A percentile compares a stretch with the other conserved stretches of the same genome.
These are phyloP conservation scores for Penicillium herquei DNA, from an alignment of 495 filamentous ascomycete genomes.

Conservation along the genomic window DNA sequence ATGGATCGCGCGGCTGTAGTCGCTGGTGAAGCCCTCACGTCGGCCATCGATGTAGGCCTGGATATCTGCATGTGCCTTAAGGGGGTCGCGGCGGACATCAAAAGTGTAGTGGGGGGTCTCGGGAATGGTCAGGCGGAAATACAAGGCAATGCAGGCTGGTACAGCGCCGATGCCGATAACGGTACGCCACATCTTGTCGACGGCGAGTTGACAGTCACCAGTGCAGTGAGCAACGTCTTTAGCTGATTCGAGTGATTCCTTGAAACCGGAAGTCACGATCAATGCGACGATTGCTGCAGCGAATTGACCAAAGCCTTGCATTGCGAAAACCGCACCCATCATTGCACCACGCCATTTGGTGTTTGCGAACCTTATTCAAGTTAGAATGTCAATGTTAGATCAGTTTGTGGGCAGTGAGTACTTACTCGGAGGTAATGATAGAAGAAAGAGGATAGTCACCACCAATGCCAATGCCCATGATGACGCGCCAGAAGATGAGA, in stretches of 20 bases:
- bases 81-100: slow-evolving; percentile 70
- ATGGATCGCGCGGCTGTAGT: slow-evolving; percentile 15
- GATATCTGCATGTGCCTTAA: slow-evolving; percentile 65
- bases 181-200: slow-evolving; percentile 84
- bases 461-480: slow-evolving; percentile 83
- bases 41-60: slow-evolving; percentile 60
- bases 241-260: slow-evolving; percentile 57
- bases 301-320: slow-evolving; percentile 80
- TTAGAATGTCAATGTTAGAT: background rate
- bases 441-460: slow-evolving; percentile 84
- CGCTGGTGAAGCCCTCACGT: slow-evolving; percentile 59
- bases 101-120: slow-evolving; percentile 83
- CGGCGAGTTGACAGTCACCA: slow-evolving; percentile 64
- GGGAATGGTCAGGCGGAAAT: slow-evolving; percentile 86
- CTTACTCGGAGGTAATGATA: slow-evolving; percentile 79
- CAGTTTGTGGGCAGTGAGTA: slow-evolving; percentile 16
- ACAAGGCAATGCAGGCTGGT: slow-evolving; percentile 72
- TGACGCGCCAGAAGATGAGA: slow-evolving; percentile 84
- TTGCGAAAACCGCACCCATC: slow-evolving; percentile 85
- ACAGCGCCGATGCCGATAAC: slow-evolving; percentile 80
- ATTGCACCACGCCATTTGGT: slow-evolving; percentile 84
- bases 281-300: slow-evolving; percentile 67
- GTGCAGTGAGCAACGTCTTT: slow-evolving; percentile 50
- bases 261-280: slow-evolving; percentile 72
- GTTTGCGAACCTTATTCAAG: slow-evolving; percentile 61